Evolutionary conservation across 2,329 filamentous ascomycete species (phyloP), one percentile per base, ranked within the genome.

Genomic region (Zelopaecilomyces penicillatus): DNA sequence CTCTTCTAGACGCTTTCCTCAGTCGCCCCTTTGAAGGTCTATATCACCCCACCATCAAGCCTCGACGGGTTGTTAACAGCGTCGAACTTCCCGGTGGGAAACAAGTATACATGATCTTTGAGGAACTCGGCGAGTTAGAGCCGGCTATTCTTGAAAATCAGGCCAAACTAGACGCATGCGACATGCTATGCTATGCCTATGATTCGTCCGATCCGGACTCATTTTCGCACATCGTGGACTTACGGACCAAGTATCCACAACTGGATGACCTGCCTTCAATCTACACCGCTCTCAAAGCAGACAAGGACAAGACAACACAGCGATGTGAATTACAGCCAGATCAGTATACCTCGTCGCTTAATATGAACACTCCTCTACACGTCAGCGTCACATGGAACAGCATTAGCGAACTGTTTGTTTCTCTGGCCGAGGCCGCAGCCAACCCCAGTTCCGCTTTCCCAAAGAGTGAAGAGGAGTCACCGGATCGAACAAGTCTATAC

Each of bases 171-270:
- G 88, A 95, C 57, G 83, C 89, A 5, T 97, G 91, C 65, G 93
- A 98, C 64, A 75, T 98, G 27, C 77, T 98, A 38, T 95, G 91
- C 65, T 97, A 95, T 65, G 83, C 88, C 1, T 98, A 97, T 66
- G 93, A 98, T 68, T 97, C 91, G 2, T 94, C 89, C 1, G 90
- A 98, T 50, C 91, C 93, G 0, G 90, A 97, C 63, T 95, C 88
- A 4, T 98, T 98, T 64, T 82, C 85, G 1, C 90, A 97, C 59
- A 88, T 98, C 43, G 85, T 91, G 33, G 78, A 85, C 12, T 72
- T 96, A 40, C 82, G 90, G 37, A 76, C 79, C 44, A 85, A 83
- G 56, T 85, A 91, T 54, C 82, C 88, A 0, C 84, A 93, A 44
- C 76, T 98, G 3, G 86, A 95, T 60, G 82, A 87, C n/a, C 70